phyloP scores from a whole-genome alignment of 2,329 filamentous ascomycete species.

The Aspergillus udagawae region DNA sequence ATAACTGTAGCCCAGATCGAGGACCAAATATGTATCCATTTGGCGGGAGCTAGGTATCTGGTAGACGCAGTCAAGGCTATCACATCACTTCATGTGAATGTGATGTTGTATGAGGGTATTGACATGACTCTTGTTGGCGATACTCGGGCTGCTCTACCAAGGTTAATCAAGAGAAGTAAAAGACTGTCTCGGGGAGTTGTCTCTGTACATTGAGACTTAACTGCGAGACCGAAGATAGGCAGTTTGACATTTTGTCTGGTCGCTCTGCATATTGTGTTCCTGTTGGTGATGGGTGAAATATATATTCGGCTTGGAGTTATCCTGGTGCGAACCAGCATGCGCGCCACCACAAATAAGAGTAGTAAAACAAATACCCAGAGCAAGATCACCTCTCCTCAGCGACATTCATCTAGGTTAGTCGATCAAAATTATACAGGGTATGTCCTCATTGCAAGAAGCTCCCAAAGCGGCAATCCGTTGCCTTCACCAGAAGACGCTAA shows the following conservation, averaged over 20 bases:
- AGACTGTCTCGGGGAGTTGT: no score
- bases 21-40: neutral
- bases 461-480: slow-evolving; percentile 2
- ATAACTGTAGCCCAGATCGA: no score
- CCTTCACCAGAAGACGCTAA: slow-evolving; percentile 16
- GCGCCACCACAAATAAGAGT: neutral
- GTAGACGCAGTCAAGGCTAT: no score
- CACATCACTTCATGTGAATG: no score
- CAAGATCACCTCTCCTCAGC: neutral
- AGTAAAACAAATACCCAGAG: neutral
- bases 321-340: neutral
- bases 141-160: no score
- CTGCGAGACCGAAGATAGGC: no score
- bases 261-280: neutral
- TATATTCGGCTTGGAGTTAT: neutral
- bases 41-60: neutral
- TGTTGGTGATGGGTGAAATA: neutral
- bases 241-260: neutral
- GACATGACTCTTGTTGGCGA: no score
- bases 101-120: no score
- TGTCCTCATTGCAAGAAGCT: neutral
- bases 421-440: neutral
- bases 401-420: neutral
- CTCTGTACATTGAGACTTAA: no score
- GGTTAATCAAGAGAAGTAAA: no score